Percentiles rank a stretch among this genome's conserved stretches.
Conservation (phyloP, 768 basidiomycete species). For the Tephrocybe rancida region DNA sequence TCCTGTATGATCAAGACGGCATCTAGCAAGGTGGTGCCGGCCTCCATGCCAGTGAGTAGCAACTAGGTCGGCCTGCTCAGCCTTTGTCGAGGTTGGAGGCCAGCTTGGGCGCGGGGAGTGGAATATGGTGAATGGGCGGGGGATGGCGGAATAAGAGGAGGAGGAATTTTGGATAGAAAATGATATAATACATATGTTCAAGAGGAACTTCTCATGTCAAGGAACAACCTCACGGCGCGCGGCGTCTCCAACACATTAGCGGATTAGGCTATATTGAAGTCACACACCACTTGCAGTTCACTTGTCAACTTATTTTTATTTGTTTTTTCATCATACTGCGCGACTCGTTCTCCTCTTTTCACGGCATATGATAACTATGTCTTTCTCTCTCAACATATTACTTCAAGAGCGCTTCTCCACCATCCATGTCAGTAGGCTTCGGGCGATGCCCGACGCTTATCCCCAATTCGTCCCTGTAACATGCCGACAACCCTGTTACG, state of each 20-base stretch:
- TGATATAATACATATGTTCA: constrained; percentile 7
- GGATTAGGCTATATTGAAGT: constrained; percentile 14
- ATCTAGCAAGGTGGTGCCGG: constrained; percentile 3
- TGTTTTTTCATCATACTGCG: neutral
- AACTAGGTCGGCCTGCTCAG: constrained; percentile 11
- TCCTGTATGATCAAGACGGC: constrained; percentile 20
- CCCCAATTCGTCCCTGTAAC: too few species aligned
- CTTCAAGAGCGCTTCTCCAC: too few species aligned
- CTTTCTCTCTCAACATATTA: neutral
- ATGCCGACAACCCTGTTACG: too few species aligned
- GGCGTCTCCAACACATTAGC: constrained; percentile 1
- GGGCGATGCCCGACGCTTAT: too few species aligned
- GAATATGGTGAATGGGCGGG: neutral
- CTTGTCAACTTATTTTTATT: neutral
- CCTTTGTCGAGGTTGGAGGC: neutral
- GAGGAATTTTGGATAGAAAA: neutral
- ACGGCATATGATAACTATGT: neutral
- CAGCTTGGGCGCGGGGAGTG: constrained; percentile 8
- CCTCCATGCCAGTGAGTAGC: constrained; percentile 10
- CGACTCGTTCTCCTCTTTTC: neutral
- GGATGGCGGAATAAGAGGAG: neutral
- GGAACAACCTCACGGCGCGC: neutral
- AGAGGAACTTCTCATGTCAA: constrained; percentile 20
- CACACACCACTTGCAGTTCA: neutral
- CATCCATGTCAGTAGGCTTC: too few species aligned